These are phyloP conservation scores for Dipteronia sinensis DNA, from an alignment of 345 rosid species.

Conservation along the genomic window DNA sequence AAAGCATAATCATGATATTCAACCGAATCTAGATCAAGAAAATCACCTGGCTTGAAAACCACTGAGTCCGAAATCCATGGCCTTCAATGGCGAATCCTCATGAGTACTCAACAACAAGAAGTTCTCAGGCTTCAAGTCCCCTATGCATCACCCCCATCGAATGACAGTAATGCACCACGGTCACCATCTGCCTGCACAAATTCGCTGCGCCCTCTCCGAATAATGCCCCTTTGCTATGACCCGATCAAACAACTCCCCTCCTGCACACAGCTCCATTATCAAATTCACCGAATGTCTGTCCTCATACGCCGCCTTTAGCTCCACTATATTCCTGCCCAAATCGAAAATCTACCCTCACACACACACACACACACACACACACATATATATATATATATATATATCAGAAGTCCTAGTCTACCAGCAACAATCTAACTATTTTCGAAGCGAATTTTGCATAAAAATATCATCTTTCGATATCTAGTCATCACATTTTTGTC, in stretches of 20 bases:
- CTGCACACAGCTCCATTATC: constrained; percentile 89
- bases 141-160: constrained; percentile 96
- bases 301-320: constrained; percentile 89
- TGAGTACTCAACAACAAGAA: constrained; percentile 66
- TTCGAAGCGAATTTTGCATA: not conserved
- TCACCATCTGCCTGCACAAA: constrained; percentile 84
- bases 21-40: constrained; percentile 1
- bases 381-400: no score
- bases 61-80: constrained; percentile 93
- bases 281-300: constrained; percentile 81
- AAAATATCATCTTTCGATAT: not conserved
- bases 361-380: no score
- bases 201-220: constrained; percentile 93
- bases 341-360: not conserved
- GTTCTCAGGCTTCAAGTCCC: constrained; percentile 94
- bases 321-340: constrained; percentile 73
- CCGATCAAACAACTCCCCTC: constrained; percentile 96
- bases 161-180: constrained; percentile 90
- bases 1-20: not conserved
- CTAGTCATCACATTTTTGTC: no score
- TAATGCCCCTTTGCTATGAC: constrained; percentile 90
- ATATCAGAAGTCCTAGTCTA: not conserved
- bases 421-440: not conserved
- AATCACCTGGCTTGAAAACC: constrained; percentile 78
- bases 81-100: constrained; percentile 88